These are phyloP conservation scores for Heracleum sosnowskyi DNA, from an alignment of 129 eudicot genomes.

Conservation along the genomic window DNA sequence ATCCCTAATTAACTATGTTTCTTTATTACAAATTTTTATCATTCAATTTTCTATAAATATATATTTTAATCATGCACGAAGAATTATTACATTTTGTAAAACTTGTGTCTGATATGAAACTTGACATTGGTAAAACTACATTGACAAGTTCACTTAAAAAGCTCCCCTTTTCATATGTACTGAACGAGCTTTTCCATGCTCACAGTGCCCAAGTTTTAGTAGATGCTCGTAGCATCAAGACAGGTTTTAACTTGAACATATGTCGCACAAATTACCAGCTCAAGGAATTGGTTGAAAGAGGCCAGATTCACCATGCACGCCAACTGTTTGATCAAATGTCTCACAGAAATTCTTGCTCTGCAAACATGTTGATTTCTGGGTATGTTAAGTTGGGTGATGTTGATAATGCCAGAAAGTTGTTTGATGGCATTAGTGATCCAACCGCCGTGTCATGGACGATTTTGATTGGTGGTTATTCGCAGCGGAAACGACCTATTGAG, in stretches of 20 bases:
- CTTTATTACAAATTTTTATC: no score
- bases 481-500: conserved; percentile 31
- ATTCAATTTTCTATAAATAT: no score
- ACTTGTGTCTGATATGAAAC: conserved; percentile 4
- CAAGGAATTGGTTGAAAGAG: conserved; percentile 22
- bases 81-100: no score
- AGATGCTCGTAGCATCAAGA: conserved; percentile 58
- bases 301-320: conserved; percentile 40
- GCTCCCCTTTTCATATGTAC: background rate
- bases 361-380: conserved; percentile 52
- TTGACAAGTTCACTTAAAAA: background rate
- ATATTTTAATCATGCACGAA: no score
- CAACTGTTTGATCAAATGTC: no score
- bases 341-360: conserved; percentile 36
- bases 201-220: conserved; percentile 9
- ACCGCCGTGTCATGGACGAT: conserved; percentile 74
- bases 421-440: conserved; percentile 39
- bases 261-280: conserved; percentile 48
- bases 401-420: conserved; percentile 42
- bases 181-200: background rate
- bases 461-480: conserved; percentile 65
- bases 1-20: no score
- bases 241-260: conserved; percentile 56
- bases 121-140: background rate
- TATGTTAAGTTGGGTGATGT: conserved; percentile 50